Base-by-base conservation (phyloP, 2,329 filamentous ascomycete species). In the Alternaria brassicae region DNA sequence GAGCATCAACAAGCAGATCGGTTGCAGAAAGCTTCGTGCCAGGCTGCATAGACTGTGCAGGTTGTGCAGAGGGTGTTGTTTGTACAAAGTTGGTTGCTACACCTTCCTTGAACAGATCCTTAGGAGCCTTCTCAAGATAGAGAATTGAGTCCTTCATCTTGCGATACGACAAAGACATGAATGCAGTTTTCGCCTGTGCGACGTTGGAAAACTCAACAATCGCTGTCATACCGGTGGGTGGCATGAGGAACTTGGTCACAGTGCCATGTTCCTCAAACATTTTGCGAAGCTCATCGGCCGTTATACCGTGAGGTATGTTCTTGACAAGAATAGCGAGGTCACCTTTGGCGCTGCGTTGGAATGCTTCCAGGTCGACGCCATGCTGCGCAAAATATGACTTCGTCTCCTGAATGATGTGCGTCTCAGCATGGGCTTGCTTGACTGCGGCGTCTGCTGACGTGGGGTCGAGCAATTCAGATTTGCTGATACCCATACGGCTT, bases 371-470 rank as follows among this genome's bases (percentile, higher is more conserved):
- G 77, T 98, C 92, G 21, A 98, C 91, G 34, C 94, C 94, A 66
- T 97, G 92, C 42, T 89, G 86, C 53, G 86, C 83, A 74, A 99
- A 97, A 79, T 96, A 99, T 9, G 90, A 84, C 79, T 97, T 98
- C 2, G 93, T 97, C 78, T 98, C 95, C 80, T 97, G 92, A 58
- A 99, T 98, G 68, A 97, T 87, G 63, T 95, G 91, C 21, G 94
- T 98, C 82, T 99, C 95, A 41, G 94, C 95, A 77, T 97, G 91
- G 9, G 95, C 95, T 82, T 98, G 95, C 82, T 96, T 97, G 57
- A 99, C 91, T 42, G 92, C 94, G 59, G 94, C 93, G 79, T 97
- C 93, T 56, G 94, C 89, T 59, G 92, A 97, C 4, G 94, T 97
- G n/a, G 94, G 95, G 79, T 99, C 94, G 44, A 99, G 84, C 57